Base-by-base conservation (phyloP, 2,329 filamentous ascomycete genomes). In the Pseudohalonectria lignicola region DNA sequence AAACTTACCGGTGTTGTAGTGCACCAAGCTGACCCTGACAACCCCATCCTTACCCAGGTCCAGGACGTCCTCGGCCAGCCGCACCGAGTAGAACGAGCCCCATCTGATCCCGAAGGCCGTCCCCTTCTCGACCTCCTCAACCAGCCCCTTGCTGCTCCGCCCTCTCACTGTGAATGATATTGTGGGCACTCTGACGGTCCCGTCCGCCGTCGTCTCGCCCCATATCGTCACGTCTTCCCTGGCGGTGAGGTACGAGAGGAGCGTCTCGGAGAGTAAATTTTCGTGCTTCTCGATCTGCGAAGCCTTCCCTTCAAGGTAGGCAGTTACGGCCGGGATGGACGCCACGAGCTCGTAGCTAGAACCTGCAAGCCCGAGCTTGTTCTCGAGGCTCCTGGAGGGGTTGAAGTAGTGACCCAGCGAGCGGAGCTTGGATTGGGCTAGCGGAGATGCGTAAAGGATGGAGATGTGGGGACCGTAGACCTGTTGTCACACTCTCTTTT, bases 401-500 rank as follows among this genome's bases (percentile, higher is more conserved):
- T 83, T 84, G 64, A 86, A 86, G 60, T 71, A 84, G 51, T 86
- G 81, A 1, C 73, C 71, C 1, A 67, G 47, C 0, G 75, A 72
- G 4, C 59, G 59, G 39, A 86, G 62, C 34, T 67, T 55, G 13
- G 67, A 50, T 42, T 81, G 75, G 0, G 74, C 76, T 0, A 56
- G 50, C 4, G 63, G 62, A 18, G 74, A 74, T 5, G 72, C 80
- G 51, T 86, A 90, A 1, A 90, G 61, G 45, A 80, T 71, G 0
- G 82, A 69, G 2, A 87, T 66, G 47, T 88, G 84, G 1, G 84
- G 83, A 0, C 83, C 84, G 51, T 82, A 88, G 2, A 87, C 74
- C 43, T 45, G 25, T 4, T n/a, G n/a, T n/a, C n/a, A n/a, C n/a
- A n/a, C n/a, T n/a, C n/a, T n/a, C n/a, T n/a, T n/a, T n/a, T n/a